These are phyloP conservation scores for Chloropicon primus DNA, from an alignment of 139 green algal genomes.

Conservation along the genomic window DNA sequence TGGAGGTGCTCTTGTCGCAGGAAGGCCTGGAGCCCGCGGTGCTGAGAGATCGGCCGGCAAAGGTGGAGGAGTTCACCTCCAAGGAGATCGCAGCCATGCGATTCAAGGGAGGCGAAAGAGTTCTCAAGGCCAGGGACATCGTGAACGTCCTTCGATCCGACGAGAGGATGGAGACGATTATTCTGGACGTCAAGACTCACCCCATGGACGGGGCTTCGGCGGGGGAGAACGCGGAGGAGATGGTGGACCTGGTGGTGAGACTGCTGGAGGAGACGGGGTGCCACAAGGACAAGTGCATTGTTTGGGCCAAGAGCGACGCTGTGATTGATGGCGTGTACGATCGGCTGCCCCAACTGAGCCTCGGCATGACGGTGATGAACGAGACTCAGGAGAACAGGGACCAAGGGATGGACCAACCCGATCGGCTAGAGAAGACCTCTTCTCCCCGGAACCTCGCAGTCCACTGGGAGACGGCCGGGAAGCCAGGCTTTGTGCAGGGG, in stretches of 20 bases:
- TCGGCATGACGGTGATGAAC: conserved; percentile 36
- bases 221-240: conserved; percentile 1
- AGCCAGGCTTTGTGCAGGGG: too few species aligned
- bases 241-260: background rate
- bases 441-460: conserved; percentile 14
- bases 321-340: conserved; percentile 20
- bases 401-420: conserved; percentile 21
- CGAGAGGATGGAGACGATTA: background rate
- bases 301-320: conserved; percentile 38
- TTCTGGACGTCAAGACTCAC: conserved; percentile 5
- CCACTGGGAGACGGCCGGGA: conserved; percentile 27
- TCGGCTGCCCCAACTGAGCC: conserved; percentile 11
- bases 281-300: conserved; percentile 27
- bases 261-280: conserved; percentile 11
- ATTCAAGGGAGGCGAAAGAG: conserved; percentile 3
- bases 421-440: conserved; percentile 15
- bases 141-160: conserved; percentile 4
- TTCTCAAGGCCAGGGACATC: conserved; percentile 18
- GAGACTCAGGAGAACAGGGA: conserved; percentile 17
- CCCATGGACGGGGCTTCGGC: too few species aligned
- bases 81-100: conserved; percentile 13
- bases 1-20: conserved; percentile 19
- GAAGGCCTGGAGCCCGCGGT: background rate
- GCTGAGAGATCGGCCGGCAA: background rate
- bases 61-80: conserved; percentile 15